phyloP scores from a whole-genome alignment of 2,329 filamentous ascomycete genomes.

The Nemania sp. region DNA sequence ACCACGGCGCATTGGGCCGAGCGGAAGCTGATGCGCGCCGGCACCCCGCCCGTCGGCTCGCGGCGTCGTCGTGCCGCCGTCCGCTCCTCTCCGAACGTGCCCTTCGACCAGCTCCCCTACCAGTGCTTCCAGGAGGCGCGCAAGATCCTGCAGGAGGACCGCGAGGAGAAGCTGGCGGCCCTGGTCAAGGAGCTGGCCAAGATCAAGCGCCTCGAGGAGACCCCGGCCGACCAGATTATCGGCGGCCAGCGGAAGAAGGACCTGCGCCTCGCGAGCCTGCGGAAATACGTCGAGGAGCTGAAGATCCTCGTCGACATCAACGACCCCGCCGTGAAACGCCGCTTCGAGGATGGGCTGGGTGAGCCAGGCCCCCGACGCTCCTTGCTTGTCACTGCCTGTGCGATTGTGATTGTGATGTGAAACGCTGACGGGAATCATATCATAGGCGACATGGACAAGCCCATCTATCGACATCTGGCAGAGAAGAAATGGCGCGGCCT shows the following conservation, averaged over 20 bases:
- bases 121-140: slow-evolving; percentile 98
- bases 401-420: too few species aligned
- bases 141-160: slow-evolving; percentile 78
- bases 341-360: slow-evolving; percentile 91
- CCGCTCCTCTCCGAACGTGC: slow-evolving; percentile 67
- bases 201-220: slow-evolving; percentile 68
- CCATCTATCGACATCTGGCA: slow-evolving; percentile 90
- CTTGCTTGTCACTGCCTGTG: neutral
- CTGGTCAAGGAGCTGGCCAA: slow-evolving; percentile 70
- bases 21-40: slow-evolving; percentile 68
- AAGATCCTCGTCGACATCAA: slow-evolving; percentile 95
- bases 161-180: slow-evolving; percentile 75
- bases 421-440: slow-evolving; percentile 30
- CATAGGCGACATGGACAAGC: slow-evolving; percentile 90
- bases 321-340: slow-evolving; percentile 89
- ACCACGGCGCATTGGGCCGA: slow-evolving; percentile 68
- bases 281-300: slow-evolving; percentile 72
- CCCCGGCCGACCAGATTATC: slow-evolving; percentile 58
- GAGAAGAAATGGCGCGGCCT: slow-evolving; percentile 86
- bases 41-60: slow-evolving; percentile 77
- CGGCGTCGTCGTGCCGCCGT: slow-evolving; percentile 79
- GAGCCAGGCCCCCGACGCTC: slow-evolving; percentile 42
- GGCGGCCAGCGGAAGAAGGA: slow-evolving; percentile 70
- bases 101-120: slow-evolving; percentile 93
- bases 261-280: slow-evolving; percentile 69